These are phyloP conservation scores for Picochlorum costavermella DNA, from an alignment of 139 green algal species.

Conservation along the genomic window DNA sequence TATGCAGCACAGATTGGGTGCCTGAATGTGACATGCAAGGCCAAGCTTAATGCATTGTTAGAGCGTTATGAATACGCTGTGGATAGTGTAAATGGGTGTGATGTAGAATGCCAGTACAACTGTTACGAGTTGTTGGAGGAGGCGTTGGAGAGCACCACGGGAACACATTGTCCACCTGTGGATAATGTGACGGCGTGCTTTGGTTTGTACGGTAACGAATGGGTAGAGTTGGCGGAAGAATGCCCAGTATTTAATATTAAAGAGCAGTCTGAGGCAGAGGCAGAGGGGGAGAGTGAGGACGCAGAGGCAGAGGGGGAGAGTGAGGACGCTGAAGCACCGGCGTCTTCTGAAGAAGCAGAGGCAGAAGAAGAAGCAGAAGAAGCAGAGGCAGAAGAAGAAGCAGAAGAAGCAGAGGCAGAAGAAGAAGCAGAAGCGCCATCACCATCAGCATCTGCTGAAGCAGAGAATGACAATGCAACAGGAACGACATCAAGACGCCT, in stretches of 20 bases:
- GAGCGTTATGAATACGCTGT: not conserved
- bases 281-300: not conserved
- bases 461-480: not conserved
- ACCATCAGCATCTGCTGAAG: not conserved
- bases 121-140: slow-evolving; percentile 17
- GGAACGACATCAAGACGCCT: not conserved
- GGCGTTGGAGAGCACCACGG: slow-evolving; percentile 10
- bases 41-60: slow-evolving; percentile 4
- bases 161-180: slow-evolving; percentile 15
- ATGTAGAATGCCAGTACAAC: slow-evolving; percentile 13
- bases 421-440: not conserved
- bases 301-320: not conserved
- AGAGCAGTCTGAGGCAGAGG: not conserved
- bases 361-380: not conserved
- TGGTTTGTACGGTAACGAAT: slow-evolving; percentile 12
- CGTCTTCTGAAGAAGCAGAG: not conserved
- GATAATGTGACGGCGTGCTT: slow-evolving; percentile 17
- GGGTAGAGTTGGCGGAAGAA: slow-evolving; percentile 17
- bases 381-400: not conserved
- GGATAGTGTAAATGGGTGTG: slow-evolving; percentile 6
- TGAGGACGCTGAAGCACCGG: not conserved
- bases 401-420: not conserved
- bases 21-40: not conserved
- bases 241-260: slow-evolving; percentile 17
- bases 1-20: not conserved